Base-by-base conservation (phyloP, 805 yeast genomes). In the Starmerella floricola region DNA sequence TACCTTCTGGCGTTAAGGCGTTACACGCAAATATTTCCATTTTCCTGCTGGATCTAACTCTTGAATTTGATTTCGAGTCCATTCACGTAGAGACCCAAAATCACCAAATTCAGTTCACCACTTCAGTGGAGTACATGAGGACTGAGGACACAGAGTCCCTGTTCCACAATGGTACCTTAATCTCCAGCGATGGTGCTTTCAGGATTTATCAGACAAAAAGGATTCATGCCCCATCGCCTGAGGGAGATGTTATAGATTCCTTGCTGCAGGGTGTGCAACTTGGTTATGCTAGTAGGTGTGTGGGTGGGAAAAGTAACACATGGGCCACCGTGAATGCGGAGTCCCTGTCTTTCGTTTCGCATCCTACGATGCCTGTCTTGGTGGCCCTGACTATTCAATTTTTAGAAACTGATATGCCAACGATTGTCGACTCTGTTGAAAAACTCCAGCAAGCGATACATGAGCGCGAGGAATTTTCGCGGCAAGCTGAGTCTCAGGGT, bases 1-100 rank as follows among this genome's bases (percentile, higher is more conserved):
- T 13, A 5, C 8, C 11, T 4, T 24, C 21, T 6, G 17, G 23
- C 11, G 35, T 30, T 5, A 23, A 34, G 6, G 46, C 49, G 1
- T 16, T 50, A 4, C 49, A 46, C 17, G 47, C 44, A 8, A 38
- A 35, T 27, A 18, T 49, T 1, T 50, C 53, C 1, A 34, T 46
- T 13, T 50, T 49, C 30, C 27, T 52, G 6, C 33, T 49, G 15
- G 53, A 52, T 26, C 28, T 47, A 16, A 37, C 45, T 3, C 36
- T 48, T 3, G 53, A 44, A 19, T 42, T 47, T 18, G 45, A 34
- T 20, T 36, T 50, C 11, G 44, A 39, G n/a, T 39, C 45, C 1
- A 6, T 54, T n/a, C 40, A 38, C 8, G 34, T 51, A 3, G 56
- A 54, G 36, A 42, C 54, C 1, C 57, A 54, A 23, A 51, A 41